Conservation (phyloP, 176 grass and related monocot species). For the Lolium multiflorum region DNA sequence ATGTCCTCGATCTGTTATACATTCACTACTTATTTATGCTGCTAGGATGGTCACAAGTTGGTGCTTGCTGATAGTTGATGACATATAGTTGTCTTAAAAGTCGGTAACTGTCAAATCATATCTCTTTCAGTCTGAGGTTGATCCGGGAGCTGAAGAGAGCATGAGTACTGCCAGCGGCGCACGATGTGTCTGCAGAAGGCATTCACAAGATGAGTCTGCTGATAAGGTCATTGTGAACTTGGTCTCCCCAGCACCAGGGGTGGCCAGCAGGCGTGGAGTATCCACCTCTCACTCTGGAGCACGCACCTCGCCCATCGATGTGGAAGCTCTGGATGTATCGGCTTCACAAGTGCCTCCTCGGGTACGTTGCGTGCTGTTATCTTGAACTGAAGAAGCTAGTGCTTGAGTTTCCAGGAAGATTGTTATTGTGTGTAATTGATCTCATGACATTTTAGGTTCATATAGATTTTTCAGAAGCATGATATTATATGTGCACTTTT, state of each 20-base stretch:
- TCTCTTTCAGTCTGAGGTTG: constrained; percentile 25
- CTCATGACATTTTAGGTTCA: neutral
- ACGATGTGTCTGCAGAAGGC: constrained; percentile 34
- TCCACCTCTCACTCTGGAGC: constrained; percentile 8
- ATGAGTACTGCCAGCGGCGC: constrained; percentile 41
- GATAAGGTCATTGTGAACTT: constrained; percentile 52
- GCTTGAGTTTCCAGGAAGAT: too few relatives aligned
- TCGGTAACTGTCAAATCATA: neutral
- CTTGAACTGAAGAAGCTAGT: too few relatives aligned
- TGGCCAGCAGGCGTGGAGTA: neutral
- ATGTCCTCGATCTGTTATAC: neutral
- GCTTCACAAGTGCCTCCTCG: constrained; percentile 50
- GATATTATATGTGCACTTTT: neutral
- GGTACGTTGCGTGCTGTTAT: too few relatives aligned
- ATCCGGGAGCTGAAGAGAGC: neutral
- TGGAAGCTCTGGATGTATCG: constrained; percentile 49
- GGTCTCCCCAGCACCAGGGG: constrained; percentile 23
- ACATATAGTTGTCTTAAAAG: neutral
- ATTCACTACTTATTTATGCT: neutral
- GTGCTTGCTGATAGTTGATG: neutral
- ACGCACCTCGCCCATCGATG: constrained; percentile 46
- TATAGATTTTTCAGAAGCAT: neutral
- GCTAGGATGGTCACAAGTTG: neutral
- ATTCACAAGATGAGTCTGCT: constrained; percentile 24
- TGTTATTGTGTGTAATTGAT: neutral